Percentiles rank a stretch among this genome's conserved stretches.
phyloP scores from a whole-genome alignment of 495 filamentous ascomycete species.

The Pyronema domesticum region DNA sequence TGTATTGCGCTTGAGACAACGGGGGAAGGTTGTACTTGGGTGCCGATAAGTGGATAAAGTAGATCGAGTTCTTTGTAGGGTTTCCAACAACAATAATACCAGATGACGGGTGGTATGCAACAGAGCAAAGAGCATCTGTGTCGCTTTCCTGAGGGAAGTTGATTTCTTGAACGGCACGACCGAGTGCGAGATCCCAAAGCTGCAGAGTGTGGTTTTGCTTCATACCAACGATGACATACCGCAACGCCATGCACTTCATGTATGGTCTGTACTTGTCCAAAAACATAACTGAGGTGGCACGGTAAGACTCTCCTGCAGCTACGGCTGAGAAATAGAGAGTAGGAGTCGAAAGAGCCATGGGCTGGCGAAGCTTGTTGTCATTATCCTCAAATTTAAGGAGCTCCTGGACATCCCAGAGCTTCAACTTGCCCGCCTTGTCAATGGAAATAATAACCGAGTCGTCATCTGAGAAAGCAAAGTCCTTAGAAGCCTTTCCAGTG shows the following conservation, averaged over 20 bases:
- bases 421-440: constrained; percentile 84
- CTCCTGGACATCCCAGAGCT: constrained; percentile 89
- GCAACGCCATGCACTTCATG: constrained; percentile 62
- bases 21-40: constrained; percentile 66
- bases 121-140: constrained; percentile 88
- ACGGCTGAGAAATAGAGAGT: constrained; percentile 22
- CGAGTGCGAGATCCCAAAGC: constrained; percentile 92
- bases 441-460: constrained; percentile 86
- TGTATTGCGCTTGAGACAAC: constrained; percentile 73
- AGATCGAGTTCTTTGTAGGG: constrained; percentile 90
- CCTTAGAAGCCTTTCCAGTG: constrained; percentile 94
- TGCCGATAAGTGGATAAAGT: constrained; percentile 85
- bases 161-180: constrained; percentile 88
- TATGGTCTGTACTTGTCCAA: constrained; percentile 88
- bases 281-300: constrained; percentile 89
- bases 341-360: constrained; percentile 18
- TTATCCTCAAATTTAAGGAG: constrained; percentile 42
- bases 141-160: constrained; percentile 93
- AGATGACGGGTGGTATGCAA: constrained; percentile 75
- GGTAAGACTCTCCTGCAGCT: constrained; percentile 18
- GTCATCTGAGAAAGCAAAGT: constrained; percentile 93
- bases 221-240: constrained; percentile 92
- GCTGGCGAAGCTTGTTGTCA: constrained; percentile 27
- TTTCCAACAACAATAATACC: constrained; percentile 91
- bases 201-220: constrained; percentile 99